phyloP scores from a whole-genome alignment of 768 basidiomycete genomes.

The Paxillus involutus region DNA sequence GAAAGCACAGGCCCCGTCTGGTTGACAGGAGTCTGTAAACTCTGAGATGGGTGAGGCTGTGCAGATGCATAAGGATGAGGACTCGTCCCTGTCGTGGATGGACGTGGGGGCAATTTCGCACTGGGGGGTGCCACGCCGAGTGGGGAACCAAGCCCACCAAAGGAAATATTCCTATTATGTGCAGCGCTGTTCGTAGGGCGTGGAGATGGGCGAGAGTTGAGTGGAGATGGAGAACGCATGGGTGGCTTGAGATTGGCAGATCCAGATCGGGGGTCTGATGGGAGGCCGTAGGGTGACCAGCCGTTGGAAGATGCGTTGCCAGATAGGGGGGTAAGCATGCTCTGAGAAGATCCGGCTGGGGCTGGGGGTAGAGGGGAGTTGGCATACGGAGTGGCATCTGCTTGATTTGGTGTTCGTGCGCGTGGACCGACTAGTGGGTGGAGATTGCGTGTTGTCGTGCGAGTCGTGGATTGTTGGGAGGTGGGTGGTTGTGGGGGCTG shows the following conservation, averaged over 20 bases:
- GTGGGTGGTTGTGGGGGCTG: constrained; percentile 56
- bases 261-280: constrained; percentile 59
- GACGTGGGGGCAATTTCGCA: constrained; percentile 44
- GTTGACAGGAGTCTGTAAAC: constrained; percentile 34
- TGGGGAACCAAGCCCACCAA: constrained; percentile 43
- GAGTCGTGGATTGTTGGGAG: constrained; percentile 32
- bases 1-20: constrained; percentile 51
- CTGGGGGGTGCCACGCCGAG: constrained; percentile 33
- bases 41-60: constrained; percentile 45
- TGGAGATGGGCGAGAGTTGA: constrained; percentile 19
- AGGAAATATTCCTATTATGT: constrained; percentile 55
- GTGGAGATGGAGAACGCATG: constrained; percentile 37
- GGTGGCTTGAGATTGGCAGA: constrained; percentile 41
- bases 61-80: constrained; percentile 63
- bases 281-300: constrained; percentile 54
- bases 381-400: constrained; percentile 49
- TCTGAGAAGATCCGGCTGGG: constrained; percentile 29
- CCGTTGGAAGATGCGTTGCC: constrained; percentile 32
- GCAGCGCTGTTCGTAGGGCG: constrained; percentile 45
- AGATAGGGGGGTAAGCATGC: constrained; percentile 41
- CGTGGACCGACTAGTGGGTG: constrained; percentile 35
- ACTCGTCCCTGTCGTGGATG: constrained; percentile 41
- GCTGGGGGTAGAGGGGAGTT: constrained; percentile 43
- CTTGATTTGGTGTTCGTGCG: constrained; percentile 55
- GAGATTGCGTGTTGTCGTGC: constrained; percentile 30